Evolutionary conservation across 768 basidiomycete species (phyloP).

Genomic region (Mycena latifolia): DNA sequence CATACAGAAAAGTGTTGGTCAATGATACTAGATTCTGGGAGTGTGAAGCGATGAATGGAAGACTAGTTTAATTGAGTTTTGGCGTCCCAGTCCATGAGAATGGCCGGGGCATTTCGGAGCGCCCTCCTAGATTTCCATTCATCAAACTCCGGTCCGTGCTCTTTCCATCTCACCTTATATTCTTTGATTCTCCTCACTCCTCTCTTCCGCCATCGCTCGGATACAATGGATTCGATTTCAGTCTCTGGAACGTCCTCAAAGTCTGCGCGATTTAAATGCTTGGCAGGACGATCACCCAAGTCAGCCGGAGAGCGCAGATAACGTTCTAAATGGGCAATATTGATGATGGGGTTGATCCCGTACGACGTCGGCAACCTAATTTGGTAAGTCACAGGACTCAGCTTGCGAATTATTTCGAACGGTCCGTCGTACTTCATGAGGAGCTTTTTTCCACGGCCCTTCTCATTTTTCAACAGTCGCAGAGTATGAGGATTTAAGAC

Average conservation of each 20-base stretch:
- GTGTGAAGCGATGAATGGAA: too few relatives aligned
- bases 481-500: constrained; percentile 40
- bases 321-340: constrained; percentile 38
- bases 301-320: constrained; percentile 35
- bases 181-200: background rate
- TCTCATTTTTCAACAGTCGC: constrained; percentile 25
- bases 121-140: background rate
- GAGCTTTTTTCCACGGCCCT: constrained; percentile 40
- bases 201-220: constrained; percentile 21
- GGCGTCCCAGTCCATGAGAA: too few relatives aligned
- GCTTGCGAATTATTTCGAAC: too few relatives aligned
- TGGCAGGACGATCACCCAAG: constrained; percentile 27
- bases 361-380: constrained; percentile 35
- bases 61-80: too few relatives aligned
- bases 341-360: constrained; percentile 37
- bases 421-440: constrained; percentile 34
- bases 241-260: constrained; percentile 31
- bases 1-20: too few relatives aligned
- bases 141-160: background rate
- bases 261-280: constrained; percentile 12
- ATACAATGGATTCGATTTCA: constrained; percentile 41
- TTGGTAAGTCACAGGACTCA: constrained; percentile 27
- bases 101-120: constrained; percentile 11
- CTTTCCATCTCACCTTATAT: constrained; percentile 14
- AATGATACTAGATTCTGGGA: too few relatives aligned